Percentiles rank a stretch among this genome's conserved stretches.
These are phyloP conservation scores for Choiromyces venosus DNA, from an alignment of 495 filamentous ascomycete species.

Conservation along the genomic window DNA sequence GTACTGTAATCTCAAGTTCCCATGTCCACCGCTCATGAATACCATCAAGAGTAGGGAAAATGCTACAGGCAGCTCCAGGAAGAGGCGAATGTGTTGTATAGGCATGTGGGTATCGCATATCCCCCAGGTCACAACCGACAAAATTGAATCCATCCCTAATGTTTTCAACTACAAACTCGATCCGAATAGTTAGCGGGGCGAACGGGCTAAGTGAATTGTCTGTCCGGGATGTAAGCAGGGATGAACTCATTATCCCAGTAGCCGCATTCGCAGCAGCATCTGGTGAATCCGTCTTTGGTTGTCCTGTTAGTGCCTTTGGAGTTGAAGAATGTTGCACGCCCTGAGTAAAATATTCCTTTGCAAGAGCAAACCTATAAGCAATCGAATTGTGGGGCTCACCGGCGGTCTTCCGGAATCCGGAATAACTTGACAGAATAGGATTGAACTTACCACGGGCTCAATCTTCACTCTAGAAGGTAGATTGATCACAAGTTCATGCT, in stretches of 20 bases:
- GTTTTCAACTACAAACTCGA: conserved; percentile 68
- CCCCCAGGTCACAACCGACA: conserved; percentile 71
- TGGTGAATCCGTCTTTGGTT: conserved; percentile 36
- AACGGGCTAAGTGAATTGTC: conserved; percentile 47
- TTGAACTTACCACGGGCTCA: conserved; percentile 54
- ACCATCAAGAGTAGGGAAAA: conserved; percentile 92
- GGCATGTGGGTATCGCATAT: conserved; percentile 78
- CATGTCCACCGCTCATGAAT: conserved; percentile 70
- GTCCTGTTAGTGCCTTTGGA: not conserved
- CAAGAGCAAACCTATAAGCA: not conserved
- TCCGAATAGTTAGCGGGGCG: conserved; percentile 54
- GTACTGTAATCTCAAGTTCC: conserved; percentile 80
- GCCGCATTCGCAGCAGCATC: conserved; percentile 40
- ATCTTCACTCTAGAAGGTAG: conserved; percentile 64
- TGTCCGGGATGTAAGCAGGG: conserved; percentile 38
- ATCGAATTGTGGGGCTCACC: not conserved
- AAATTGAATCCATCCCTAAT: conserved; percentile 85
- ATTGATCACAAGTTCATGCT: conserved; percentile 57
- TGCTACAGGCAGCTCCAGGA: conserved; percentile 70
- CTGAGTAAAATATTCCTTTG: conserved; percentile 37
- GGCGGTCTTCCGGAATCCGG: not conserved
- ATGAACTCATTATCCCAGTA: conserved; percentile 37
- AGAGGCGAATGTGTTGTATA: conserved; percentile 77
- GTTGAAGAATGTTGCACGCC: conserved; percentile 29
- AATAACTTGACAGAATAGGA: conserved; percentile 41